These are phyloP conservation scores for Ehretia macrophylla DNA, from an alignment of 257 asterid genomes.

Conservation along the genomic window DNA sequence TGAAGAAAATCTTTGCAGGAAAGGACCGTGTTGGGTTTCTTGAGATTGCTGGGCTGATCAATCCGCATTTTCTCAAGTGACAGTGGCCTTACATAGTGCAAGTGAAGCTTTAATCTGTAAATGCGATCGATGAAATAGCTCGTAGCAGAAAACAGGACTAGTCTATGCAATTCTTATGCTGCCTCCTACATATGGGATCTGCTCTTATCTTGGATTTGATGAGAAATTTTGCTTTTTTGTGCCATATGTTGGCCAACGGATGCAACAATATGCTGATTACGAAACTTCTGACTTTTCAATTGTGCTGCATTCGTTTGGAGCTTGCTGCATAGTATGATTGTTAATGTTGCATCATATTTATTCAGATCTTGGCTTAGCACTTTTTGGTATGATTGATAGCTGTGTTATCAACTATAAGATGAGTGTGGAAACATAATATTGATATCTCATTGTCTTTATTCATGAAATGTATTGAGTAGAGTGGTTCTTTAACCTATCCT, in stretches of 20 bases:
- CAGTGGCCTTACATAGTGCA: conserved; percentile 12
- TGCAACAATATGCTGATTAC: background rate
- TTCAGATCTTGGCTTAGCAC: background rate
- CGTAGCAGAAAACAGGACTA: background rate
- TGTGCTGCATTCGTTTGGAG: background rate
- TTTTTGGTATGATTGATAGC: no score
- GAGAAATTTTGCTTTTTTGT: background rate
- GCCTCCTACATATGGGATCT: background rate
- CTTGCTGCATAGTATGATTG: background rate
- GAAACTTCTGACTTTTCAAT: background rate
- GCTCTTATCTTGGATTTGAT: background rate
- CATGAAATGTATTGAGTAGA: no score
- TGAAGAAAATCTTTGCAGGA: conserved; percentile 69
- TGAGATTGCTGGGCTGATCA: conserved; percentile 86
- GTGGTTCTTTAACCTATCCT: no score
- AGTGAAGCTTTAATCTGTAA: conserved; percentile 26
- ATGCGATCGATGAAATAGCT: conserved; percentile 7
- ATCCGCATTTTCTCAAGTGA: conserved; percentile 73
- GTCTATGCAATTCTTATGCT: no score
- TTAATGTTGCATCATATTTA: background rate
- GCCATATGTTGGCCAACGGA: background rate
- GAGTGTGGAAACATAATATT: no score
- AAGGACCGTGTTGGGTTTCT: conserved; percentile 87
- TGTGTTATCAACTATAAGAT: no score
- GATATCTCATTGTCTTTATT: no score